These are phyloP conservation scores for Mycena capillaripes DNA, from an alignment of 768 basidiomycete genomes.

Conservation along the genomic window DNA sequence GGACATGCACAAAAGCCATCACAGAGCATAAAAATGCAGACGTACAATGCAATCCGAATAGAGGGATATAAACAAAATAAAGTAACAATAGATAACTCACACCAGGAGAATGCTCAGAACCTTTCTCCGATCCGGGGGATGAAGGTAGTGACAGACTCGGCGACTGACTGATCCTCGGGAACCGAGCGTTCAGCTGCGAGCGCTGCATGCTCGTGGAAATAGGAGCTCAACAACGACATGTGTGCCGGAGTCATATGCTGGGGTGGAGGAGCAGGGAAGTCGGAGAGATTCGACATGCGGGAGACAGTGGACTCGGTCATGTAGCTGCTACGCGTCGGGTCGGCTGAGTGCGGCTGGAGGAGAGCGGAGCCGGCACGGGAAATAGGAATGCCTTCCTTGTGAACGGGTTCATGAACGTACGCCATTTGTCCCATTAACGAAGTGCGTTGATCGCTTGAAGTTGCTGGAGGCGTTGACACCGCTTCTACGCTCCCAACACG, in stretches of 20 bases:
- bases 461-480: conserved; percentile 63
- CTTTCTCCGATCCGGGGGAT: conserved; percentile 30
- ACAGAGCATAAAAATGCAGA: conserved; percentile 18
- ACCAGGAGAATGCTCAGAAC: conserved; percentile 27
- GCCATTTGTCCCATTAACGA: conserved; percentile 57
- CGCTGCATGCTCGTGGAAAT: conserved; percentile 37
- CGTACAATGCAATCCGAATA: conserved; percentile 30
- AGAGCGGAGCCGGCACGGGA: conserved; percentile 31
- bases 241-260: conserved; percentile 41
- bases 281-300: conserved; percentile 64
- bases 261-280: conserved; percentile 64
- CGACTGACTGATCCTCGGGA: conserved; percentile 9
- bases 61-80: conserved; percentile 32
- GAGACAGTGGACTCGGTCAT: conserved; percentile 59
- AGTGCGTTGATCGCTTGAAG: conserved; percentile 52
- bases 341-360: conserved; percentile 44
- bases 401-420: conserved; percentile 22
- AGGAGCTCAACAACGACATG: conserved; percentile 48
- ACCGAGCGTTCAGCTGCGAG: neutral
- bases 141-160: conserved; percentile 23
- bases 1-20: neutral
- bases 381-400: conserved; percentile 7
- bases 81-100: conserved; percentile 28
- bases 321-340: conserved; percentile 59
- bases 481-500: conserved; percentile 68